These are phyloP conservation scores for Globisporangium recalcitrans DNA, from an alignment of 352 stramenopile genomes.

Conservation along the genomic window DNA sequence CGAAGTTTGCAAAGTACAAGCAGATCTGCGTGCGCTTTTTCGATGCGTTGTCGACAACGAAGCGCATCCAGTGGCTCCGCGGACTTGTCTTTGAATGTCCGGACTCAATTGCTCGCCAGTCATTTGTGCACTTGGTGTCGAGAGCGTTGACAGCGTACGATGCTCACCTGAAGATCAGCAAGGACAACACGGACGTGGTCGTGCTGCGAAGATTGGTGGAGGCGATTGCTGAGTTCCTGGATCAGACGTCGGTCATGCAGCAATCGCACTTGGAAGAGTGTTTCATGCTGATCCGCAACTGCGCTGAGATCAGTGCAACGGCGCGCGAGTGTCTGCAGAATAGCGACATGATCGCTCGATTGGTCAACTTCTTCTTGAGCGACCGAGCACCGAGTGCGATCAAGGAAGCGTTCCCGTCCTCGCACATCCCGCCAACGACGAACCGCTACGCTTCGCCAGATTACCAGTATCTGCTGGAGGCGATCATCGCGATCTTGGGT, in stretches of 20 bases:
- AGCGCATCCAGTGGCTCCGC: constrained; percentile 55
- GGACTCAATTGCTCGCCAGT: constrained; percentile 81
- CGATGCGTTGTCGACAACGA: constrained; percentile 44
- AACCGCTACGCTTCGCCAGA: constrained; percentile 70
- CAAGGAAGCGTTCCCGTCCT: constrained; percentile 71
- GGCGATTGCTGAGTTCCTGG: constrained; percentile 52
- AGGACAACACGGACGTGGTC: constrained; percentile 15
- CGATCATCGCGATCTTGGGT: constrained; percentile 81
- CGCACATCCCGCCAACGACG: constrained; percentile 31
- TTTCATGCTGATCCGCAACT: constrained; percentile 81
- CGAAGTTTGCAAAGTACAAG: constrained; percentile 73
- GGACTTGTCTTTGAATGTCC: constrained; percentile 80
- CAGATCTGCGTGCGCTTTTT: constrained; percentile 70
- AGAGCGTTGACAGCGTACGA: constrained; percentile 69
- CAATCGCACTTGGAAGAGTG: constrained; percentile 85
- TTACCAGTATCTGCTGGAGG: constrained; percentile 87
- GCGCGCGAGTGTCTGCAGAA: constrained; percentile 46
- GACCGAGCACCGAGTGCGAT: constrained; percentile 53
- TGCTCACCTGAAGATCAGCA: constrained; percentile 34
- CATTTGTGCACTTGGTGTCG: constrained; percentile 79
- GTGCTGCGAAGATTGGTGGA: constrained; percentile 37
- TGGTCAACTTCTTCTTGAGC: constrained; percentile 81
- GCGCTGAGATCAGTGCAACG: constrained; percentile 51
- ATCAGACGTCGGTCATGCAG: constrained; percentile 70
- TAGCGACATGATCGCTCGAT: constrained; percentile 69